Percentiles rank a stretch among this genome's conserved stretches.
Conservation (phyloP, 129 eudicot genomes). For the Rutidosis leptorrhynchoides region DNA sequence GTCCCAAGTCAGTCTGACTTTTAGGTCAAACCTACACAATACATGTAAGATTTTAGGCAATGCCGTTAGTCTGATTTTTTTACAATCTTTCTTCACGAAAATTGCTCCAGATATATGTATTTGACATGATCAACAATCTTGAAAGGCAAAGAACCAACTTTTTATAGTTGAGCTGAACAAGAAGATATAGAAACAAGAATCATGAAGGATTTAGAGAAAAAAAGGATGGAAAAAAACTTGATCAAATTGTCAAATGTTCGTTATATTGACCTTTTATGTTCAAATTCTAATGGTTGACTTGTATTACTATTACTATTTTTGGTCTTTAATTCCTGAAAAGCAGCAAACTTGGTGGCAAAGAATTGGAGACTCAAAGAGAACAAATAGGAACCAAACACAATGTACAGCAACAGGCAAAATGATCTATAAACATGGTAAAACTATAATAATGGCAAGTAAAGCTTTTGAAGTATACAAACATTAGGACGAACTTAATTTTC, state of each 20-base stretch:
- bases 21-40: conserved; percentile 2
- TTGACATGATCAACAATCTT: background rate
- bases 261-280: background rate
- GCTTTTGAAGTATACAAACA: conserved; percentile 19
- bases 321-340: conserved; percentile 17
- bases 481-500: background rate
- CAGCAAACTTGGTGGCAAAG: conserved; percentile 12
- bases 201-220: too few relatives aligned
- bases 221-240: background rate
- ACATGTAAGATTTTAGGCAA: too few relatives aligned
- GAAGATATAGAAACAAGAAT: background rate
- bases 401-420: background rate
- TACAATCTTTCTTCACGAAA: background rate
- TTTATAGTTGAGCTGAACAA: conserved; percentile 4
- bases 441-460: conserved; percentile 16
- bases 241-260: background rate
- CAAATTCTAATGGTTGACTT: background rate
- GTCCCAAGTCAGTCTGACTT: conserved; percentile 6
- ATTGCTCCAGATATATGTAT: background rate
- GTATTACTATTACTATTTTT: too few relatives aligned
- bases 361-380: conserved; percentile 19
- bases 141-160: background rate
- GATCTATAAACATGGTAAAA: conserved; percentile 7
- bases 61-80: too few relatives aligned
- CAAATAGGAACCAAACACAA: conserved; percentile 22